Base-by-base conservation (phyloP, 1,284 basidiomycete species). In the Cutaneotrichosporon dermatis region DNA sequence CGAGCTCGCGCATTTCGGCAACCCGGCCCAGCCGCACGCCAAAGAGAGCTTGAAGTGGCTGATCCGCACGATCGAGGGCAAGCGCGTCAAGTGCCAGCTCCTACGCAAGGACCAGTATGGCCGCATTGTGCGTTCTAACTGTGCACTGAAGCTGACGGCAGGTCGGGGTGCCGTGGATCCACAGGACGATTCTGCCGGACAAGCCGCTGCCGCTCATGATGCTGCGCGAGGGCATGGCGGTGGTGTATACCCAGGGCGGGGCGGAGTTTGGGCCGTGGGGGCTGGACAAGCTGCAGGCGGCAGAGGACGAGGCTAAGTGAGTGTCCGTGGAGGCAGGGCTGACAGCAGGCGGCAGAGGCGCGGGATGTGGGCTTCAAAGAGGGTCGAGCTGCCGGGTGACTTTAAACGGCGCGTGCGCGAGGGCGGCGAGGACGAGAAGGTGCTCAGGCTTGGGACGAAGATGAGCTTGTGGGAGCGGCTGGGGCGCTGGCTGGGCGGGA, bases 1-100 rank as follows among this genome's bases (percentile, higher is more conserved):
- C 0, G 92, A 95, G 81, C 83, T 80, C 10, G 81, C 85, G 0
- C 89, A 94, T 73, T 94, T 91, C 65, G 91, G 91, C 16, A 84
- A 85, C 54, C 83, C 85, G 3, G 83, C 83, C 0, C 92, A 94
- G 71, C 85, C 86, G 0, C 86, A 86, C 62, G 79, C 86, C 0
- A 76, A 79, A 39, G 90, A 93, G 69, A 86, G 86, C 50, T 75
- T 90, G 7, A 81, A 80, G 0, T 92, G 89, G 87, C 80, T 94
- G 5, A 84, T 62, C 63, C 75, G n/a, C 74, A 79, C 41, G 74
- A 88, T 60, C 74, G 81, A 25, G 83, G 87, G n/a, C 82, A 69
- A 65, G 54, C 64, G 60, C 33, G 70, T 78, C 63, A 64, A 64
- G 36, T 66, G 87, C 64, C 86, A 90, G 66, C 73, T 92, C 4